Evolutionary conservation across 1,284 basidiomycete species (phyloP).

Genomic region (Earliella scabrosa): DNA sequence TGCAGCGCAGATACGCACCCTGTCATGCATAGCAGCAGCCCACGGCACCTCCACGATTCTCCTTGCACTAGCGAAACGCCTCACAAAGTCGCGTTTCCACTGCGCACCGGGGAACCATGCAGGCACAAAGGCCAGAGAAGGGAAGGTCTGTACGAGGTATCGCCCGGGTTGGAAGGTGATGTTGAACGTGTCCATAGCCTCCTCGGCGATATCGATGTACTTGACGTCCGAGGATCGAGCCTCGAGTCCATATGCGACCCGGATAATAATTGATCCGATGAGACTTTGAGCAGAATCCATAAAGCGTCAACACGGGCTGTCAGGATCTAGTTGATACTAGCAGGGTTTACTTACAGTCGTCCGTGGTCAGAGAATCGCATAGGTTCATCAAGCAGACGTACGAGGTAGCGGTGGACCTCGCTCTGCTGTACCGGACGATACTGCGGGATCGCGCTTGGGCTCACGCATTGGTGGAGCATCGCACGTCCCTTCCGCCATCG

Average conservation of each 20-base stretch:
- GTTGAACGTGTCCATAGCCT: constrained; percentile 8
- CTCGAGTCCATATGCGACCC: constrained; percentile 37
- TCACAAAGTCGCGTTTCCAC: constrained; percentile 2
- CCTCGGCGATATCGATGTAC: constrained; percentile 8
- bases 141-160: constrained; percentile 12
- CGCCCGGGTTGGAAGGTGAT: constrained; percentile 6
- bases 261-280: too few species aligned
- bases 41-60: neutral
- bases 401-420: neutral
- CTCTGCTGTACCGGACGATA: constrained; percentile 5
- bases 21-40: too few species aligned
- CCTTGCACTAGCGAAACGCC: neutral
- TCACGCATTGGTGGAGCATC: constrained; percentile 14
- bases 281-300: too few species aligned
- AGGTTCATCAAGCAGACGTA: constrained; percentile 1
- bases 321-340: neutral
- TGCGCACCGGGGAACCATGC: constrained; percentile 8
- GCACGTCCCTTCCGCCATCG: constrained; percentile 16
- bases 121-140: constrained; percentile 3
- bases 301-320: too few species aligned
- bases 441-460: neutral
- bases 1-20: too few species aligned
- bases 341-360: constrained; percentile 1
- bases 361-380: constrained; percentile 1
- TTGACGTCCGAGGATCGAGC: constrained; percentile 18